Evolutionary conservation across 495 filamentous ascomycete genomes (phyloP).

Genomic region (Parmelia sp.): DNA sequence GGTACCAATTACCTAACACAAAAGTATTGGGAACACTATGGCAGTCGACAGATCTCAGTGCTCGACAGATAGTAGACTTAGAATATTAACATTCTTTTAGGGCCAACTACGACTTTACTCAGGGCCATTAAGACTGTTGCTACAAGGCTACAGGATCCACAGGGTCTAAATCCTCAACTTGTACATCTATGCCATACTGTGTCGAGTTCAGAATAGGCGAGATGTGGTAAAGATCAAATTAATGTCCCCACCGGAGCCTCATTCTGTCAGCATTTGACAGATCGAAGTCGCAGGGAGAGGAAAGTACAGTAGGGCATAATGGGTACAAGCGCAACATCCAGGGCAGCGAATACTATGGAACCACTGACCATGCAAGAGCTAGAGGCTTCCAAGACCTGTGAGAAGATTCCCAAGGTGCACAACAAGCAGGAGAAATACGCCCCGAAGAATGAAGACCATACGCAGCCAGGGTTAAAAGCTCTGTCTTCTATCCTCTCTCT

Average conservation of each 20-base stretch:
- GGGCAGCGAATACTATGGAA: neutral
- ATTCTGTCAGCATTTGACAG: neutral
- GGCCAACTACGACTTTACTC: no score
- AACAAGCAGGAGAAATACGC: neutral
- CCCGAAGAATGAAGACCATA: neutral
- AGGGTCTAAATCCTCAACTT: neutral
- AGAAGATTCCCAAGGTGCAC: neutral
- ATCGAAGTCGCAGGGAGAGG: neutral
- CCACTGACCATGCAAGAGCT: neutral
- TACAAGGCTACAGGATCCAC: neutral
- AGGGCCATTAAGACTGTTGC: neutral
- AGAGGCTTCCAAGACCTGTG: neutral
- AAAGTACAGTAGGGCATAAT: neutral
- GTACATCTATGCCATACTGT: neutral
- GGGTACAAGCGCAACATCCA: neutral
- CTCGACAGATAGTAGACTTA: neutral
- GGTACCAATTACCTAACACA: neutral
- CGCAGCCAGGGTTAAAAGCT: neutral
- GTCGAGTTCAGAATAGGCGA: neutral
- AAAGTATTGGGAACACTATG: neutral
- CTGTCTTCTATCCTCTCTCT: no score
- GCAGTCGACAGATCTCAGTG: neutral
- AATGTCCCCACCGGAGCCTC: neutral
- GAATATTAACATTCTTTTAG: no score
- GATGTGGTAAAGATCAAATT: neutral